Conservation (phyloP, 257 asterid species). For the Verbena officinalis region DNA sequence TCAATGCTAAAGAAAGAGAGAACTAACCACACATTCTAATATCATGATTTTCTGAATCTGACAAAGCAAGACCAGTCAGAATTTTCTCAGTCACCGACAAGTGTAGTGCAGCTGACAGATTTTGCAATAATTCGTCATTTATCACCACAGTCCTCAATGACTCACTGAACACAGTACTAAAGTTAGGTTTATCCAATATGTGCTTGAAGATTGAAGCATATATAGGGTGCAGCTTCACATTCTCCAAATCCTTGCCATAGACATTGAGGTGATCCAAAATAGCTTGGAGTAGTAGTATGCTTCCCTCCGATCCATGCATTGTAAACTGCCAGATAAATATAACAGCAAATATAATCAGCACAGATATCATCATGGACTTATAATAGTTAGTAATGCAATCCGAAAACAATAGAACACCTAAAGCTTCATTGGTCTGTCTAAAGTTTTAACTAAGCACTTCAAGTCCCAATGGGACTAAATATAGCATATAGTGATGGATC, state of each 20-base stretch:
- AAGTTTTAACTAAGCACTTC: background rate
- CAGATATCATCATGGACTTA: background rate
- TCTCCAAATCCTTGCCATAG: constrained; percentile 63
- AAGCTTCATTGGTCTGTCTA: background rate
- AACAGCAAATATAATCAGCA: constrained; percentile 21
- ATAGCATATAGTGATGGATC: background rate
- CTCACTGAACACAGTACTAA: constrained; percentile 71
- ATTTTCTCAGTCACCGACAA: constrained; percentile 72
- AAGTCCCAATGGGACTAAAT: background rate
- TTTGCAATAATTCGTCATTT: constrained; percentile 71
- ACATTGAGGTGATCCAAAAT: constrained; percentile 69
- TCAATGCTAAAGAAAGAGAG: constrained; percentile 23
- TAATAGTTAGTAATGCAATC: background rate
- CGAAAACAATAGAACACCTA: background rate
- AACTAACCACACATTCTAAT: constrained; percentile 79
- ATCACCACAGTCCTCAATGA: constrained; percentile 56
- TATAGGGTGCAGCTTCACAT: constrained; percentile 58
- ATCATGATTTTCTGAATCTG: constrained; percentile 70
- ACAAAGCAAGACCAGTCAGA: constrained; percentile 85
- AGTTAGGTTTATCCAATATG: constrained; percentile 78
- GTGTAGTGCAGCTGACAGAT: constrained; percentile 61
- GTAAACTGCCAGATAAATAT: constrained; percentile 55
- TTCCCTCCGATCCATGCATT: constrained; percentile 69
- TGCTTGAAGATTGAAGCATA: constrained; percentile 68
- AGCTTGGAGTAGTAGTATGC: constrained; percentile 70